Evolutionary conservation across 2,329 filamentous ascomycete species (phyloP).

Genomic region (Epichloe bromicola): DNA sequence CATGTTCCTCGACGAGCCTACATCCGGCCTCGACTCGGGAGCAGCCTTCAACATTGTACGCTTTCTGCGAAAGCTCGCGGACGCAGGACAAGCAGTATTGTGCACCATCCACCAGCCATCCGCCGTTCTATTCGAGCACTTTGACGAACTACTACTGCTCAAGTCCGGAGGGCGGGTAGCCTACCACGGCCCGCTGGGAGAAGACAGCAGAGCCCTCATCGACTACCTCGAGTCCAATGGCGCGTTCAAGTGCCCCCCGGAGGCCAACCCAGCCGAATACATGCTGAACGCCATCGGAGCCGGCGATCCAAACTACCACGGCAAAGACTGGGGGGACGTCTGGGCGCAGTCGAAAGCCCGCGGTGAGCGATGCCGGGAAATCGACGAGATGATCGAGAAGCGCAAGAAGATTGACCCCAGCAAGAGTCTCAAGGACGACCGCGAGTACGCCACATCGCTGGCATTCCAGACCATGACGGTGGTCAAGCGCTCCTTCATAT

Average conservation of each 20-base stretch:
- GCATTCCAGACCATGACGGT: conserved; percentile 39
- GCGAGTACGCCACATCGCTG: conserved; percentile 51
- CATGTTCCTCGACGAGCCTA: conserved; percentile 52
- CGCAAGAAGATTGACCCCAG: conserved; percentile 26
- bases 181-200: conserved; percentile 41
- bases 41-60: conserved; percentile 49
- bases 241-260: conserved; percentile 32
- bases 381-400: conserved; percentile 36
- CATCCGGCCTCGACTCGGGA: conserved; percentile 44
- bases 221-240: conserved; percentile 40
- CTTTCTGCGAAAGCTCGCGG: conserved; percentile 47
- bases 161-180: conserved; percentile 38
- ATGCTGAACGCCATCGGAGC: conserved; percentile 48
- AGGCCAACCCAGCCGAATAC: conserved; percentile 41
- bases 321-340: conserved; percentile 48
- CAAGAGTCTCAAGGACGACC: conserved; percentile 32
- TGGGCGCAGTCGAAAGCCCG: conserved; percentile 43
- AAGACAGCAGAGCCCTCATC: conserved; percentile 33
- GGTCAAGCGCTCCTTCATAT: conserved; percentile 43
- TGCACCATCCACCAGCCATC: conserved; percentile 50
- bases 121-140: conserved; percentile 41
- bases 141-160: conserved; percentile 42
- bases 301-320: conserved; percentile 45
- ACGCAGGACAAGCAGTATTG: conserved; percentile 44
- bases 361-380: conserved; percentile 32